These are phyloP conservation scores for Lepidium campestre DNA, from an alignment of 441 rosid genomes.

Conservation along the genomic window DNA sequence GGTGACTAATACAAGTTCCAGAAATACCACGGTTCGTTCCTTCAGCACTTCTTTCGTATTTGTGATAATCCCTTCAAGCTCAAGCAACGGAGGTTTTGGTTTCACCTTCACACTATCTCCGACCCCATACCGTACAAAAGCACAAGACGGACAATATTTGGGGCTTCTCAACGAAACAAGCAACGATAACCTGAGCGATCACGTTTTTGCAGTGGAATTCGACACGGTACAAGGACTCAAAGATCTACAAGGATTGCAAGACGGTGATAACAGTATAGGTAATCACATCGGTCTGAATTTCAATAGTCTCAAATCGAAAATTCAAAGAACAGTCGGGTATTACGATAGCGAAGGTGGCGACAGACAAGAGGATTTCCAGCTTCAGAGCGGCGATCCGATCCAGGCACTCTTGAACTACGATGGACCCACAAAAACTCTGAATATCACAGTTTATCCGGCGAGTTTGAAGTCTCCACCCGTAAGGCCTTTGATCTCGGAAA, in stretches of 20 bases:
- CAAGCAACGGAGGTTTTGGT: conserved; percentile 54
- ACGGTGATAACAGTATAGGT: conserved; percentile 24
- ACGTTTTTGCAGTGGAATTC: conserved; percentile 60
- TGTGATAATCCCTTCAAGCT: conserved; percentile 31
- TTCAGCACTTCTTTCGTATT: conserved; percentile 58
- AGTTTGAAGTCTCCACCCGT: conserved; percentile 15
- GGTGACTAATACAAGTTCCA: not conserved
- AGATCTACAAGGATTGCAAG: not conserved
- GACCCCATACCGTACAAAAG: conserved; percentile 32
- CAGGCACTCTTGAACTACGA: conserved; percentile 61
- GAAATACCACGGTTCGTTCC: conserved; percentile 24
- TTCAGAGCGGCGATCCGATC: conserved; percentile 40
- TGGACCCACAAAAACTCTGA: conserved; percentile 14
- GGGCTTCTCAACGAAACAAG: conserved; percentile 41
- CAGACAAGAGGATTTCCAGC: conserved; percentile 22
- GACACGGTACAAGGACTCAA: conserved; percentile 58
- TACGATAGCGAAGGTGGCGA: not conserved
- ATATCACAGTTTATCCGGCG: conserved; percentile 41
- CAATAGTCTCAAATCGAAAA: conserved; percentile 32
- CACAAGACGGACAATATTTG: conserved; percentile 34
- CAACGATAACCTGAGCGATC: conserved; percentile 13
- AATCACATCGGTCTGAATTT: conserved; percentile 54
- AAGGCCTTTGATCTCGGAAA: conserved; percentile 28
- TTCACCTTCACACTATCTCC: conserved; percentile 58
- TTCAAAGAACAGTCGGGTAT: conserved; percentile 28